Conservation (phyloP, 2,329 filamentous ascomycete species). For the Decorospora gaudefroyi region DNA sequence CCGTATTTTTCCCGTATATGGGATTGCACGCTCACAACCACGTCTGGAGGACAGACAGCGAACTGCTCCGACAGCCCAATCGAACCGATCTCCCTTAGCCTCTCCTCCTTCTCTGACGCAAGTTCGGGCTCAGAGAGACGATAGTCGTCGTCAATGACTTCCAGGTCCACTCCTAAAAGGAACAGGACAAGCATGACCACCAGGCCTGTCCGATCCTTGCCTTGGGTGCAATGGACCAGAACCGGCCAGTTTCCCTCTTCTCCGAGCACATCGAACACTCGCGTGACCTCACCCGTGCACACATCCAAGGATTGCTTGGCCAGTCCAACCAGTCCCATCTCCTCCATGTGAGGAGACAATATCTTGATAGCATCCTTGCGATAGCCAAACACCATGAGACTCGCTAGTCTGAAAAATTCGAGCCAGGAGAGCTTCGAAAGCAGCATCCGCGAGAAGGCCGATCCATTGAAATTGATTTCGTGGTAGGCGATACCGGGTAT, state of each 20-base stretch:
- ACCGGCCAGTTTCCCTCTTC: conserved; percentile 62
- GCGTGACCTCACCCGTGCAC: conserved; percentile 65
- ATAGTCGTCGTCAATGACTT: conserved; percentile 74
- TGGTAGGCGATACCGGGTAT: conserved; percentile 68
- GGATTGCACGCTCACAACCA: conserved; percentile 62
- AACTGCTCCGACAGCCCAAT: conserved; percentile 73
- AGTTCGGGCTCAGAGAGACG: conserved; percentile 66
- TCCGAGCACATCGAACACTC: conserved; percentile 57
- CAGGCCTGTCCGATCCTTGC: conserved; percentile 82
- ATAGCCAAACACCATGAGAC: conserved; percentile 68
- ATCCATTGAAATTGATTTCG: conserved; percentile 74
- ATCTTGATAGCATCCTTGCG: conserved; percentile 71
- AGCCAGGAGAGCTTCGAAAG: conserved; percentile 70
- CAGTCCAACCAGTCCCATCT: conserved; percentile 71
- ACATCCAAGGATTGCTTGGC: conserved; percentile 70
- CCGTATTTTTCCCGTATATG: conserved; percentile 68
- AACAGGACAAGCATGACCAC: conserved; percentile 70
- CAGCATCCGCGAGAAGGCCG: conserved; percentile 69
- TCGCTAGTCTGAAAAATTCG: conserved; percentile 65
- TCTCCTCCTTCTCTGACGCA: conserved; percentile 62
- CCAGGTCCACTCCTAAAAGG: conserved; percentile 60
- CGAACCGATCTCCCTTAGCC: conserved; percentile 68
- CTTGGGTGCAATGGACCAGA: conserved; percentile 83
- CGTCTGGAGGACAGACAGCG: conserved; percentile 65
- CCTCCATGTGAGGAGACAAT: conserved; percentile 70